phyloP scores from a whole-genome alignment of 1,284 basidiomycete species.

The Schizopora paradoxa region DNA sequence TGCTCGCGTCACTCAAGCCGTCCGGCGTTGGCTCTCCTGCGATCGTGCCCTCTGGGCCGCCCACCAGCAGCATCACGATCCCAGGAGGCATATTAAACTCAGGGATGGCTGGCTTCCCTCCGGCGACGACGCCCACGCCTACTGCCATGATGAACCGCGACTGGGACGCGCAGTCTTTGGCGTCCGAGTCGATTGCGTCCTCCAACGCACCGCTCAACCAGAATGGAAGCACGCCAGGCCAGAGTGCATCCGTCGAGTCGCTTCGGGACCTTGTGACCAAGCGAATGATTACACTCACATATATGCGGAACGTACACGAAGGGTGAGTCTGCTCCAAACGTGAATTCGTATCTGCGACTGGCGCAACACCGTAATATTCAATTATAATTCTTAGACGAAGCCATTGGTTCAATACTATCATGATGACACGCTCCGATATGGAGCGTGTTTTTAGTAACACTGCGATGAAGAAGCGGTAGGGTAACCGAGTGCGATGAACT shows the following conservation, averaged over 20 bases:
- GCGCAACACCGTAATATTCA: background rate
- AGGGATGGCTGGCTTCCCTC: constrained; percentile 5
- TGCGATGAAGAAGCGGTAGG: constrained; percentile 74
- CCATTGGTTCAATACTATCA: constrained; percentile 87
- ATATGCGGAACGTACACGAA: constrained; percentile 78
- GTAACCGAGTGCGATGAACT: constrained; percentile 7
- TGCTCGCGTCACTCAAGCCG: constrained; percentile 70
- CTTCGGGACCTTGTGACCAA: constrained; percentile 75
- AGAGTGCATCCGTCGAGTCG: constrained; percentile 69
- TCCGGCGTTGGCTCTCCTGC: constrained; percentile 21
- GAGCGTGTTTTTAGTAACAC: constrained; percentile 67
- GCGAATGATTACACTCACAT: constrained; percentile 77
- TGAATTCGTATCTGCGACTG: constrained; percentile 9
- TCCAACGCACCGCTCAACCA: constrained; percentile 24
- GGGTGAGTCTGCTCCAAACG: constrained; percentile 46
- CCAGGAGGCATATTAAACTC: constrained; percentile 16
- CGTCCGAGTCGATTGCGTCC: constrained; percentile 42
- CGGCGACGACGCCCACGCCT: constrained; percentile 32
- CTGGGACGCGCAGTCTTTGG: constrained; percentile 62
- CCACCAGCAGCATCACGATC: constrained; percentile 26
- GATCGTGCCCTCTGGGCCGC: no score
- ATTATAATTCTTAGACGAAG: constrained; percentile 58
- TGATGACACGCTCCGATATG: constrained; percentile 67
- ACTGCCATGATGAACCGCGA: constrained; percentile 47
- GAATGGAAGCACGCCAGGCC: constrained; percentile 40